Conservation (phyloP, 228 moss, liverwort and hornwort genomes). For the Sphagnum magellanicum region DNA sequence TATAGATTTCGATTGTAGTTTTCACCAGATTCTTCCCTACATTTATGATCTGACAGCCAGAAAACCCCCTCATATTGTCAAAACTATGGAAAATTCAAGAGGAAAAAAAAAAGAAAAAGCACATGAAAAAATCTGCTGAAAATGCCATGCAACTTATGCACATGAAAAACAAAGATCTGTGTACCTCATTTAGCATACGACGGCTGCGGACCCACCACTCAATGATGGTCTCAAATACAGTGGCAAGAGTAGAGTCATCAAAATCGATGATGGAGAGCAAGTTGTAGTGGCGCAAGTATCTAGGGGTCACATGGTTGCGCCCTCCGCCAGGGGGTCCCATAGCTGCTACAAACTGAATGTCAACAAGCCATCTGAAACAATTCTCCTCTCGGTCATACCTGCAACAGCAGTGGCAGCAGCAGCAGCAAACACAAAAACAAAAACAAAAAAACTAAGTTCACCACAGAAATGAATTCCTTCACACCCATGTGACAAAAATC, state of each 20-base stretch:
- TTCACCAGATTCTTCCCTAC: slow-evolving; percentile 42
- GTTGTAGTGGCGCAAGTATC: slow-evolving; percentile 59
- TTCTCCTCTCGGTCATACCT: slow-evolving; percentile 75
- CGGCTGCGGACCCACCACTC: slow-evolving; percentile 66
- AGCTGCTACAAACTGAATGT: slow-evolving; percentile 62
- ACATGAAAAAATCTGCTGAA: not conserved
- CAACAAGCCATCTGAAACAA: slow-evolving; percentile 38
- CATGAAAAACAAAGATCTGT: not conserved
- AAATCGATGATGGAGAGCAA: slow-evolving; percentile 57
- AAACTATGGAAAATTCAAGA: not conserved
- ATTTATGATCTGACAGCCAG: slow-evolving; percentile 27
- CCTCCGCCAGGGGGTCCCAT: slow-evolving; percentile 79
- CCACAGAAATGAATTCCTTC: too few species aligned
- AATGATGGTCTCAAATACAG: slow-evolving; percentile 58
- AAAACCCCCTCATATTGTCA: not conserved
- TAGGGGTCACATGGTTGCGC: slow-evolving; percentile 52
- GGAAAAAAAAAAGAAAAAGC: not conserved
- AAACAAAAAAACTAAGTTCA: not conserved
- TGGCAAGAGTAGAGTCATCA: slow-evolving; percentile 47
- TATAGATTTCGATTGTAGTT: slow-evolving; percentile 49
- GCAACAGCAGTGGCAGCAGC: not conserved
- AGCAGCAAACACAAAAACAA: not conserved
- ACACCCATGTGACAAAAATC: too few species aligned
- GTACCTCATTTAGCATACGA: slow-evolving; percentile 47
- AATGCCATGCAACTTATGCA: not conserved